Conservation (phyloP, 106 monocot genomes). For the Phalaenopsis aphrodite region DNA sequence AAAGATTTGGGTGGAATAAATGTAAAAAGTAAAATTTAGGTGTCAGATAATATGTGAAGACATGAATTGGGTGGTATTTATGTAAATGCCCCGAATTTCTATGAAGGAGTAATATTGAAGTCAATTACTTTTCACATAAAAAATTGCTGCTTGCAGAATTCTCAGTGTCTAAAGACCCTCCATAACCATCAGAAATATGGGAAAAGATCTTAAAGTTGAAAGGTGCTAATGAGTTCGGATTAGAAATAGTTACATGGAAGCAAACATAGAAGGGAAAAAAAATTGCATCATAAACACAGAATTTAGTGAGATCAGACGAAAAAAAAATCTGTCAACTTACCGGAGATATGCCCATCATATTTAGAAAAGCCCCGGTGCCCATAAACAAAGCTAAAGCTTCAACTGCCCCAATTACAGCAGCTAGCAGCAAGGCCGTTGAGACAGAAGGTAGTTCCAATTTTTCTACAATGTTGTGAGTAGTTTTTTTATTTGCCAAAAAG, state of each 20-base stretch:
- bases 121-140: background rate
- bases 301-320: background rate
- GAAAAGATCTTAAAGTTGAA: background rate
- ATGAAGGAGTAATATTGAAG: background rate
- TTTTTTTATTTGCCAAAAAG: slow-evolving; percentile 7
- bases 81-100: too few relatives aligned
- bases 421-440: slow-evolving; percentile 78
- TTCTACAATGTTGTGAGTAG: slow-evolving; percentile 16
- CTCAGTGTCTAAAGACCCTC: background rate
- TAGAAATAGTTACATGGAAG: background rate
- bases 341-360: slow-evolving; percentile 67
- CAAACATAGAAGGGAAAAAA: background rate
- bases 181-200: background rate
- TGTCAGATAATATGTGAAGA: too few relatives aligned
- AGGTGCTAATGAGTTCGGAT: background rate
- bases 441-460: slow-evolving; percentile 75
- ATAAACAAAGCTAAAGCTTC: slow-evolving; percentile 81
- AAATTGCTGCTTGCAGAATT: background rate
- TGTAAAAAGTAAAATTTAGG: too few relatives aligned
- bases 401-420: slow-evolving; percentile 64
- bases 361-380: slow-evolving; percentile 69
- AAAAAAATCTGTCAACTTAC: slow-evolving; percentile 29
- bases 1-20: too few relatives aligned
- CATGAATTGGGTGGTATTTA: too few relatives aligned
- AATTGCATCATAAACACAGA: background rate